A percentile compares a stretch with the other conserved stretches of the same genome.
Evolutionary conservation across 345 rosid genomes (phyloP).

Genomic region (Camelina laxa): DNA sequence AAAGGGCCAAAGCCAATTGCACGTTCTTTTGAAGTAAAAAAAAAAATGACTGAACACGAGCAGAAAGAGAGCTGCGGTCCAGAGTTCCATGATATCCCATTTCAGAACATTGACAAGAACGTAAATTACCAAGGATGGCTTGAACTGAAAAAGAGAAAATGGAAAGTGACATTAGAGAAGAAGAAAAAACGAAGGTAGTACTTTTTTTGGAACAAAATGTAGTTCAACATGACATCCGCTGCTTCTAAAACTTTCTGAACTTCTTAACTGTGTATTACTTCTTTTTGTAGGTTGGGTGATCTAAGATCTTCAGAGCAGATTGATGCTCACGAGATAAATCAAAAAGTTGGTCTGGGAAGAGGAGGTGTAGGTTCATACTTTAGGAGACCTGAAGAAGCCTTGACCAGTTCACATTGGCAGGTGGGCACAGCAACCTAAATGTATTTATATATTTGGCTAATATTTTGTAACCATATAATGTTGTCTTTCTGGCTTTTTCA

Average conservation of each 20-base stretch:
- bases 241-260: constrained; percentile 24
- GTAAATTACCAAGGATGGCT: constrained; percentile 96
- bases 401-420: constrained; percentile 90
- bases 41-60: constrained; percentile 44
- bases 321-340: constrained; percentile 46
- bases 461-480: constrained; percentile 35
- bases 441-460: constrained; percentile 25
- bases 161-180: constrained; percentile 66
- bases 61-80: constrained; percentile 44
- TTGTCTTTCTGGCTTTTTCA: constrained; percentile 45
- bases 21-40: constrained; percentile 56
- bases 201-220: constrained; percentile 25
- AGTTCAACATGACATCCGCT: constrained; percentile 15
- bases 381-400: constrained; percentile 75
- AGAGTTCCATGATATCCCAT: constrained; percentile 40
- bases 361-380: constrained; percentile 81
- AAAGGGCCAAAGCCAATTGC: constrained; percentile 73
- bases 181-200: constrained; percentile 81
- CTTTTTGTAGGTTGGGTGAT: constrained; percentile 64
- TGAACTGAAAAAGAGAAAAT: constrained; percentile 84
- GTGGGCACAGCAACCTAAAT: constrained; percentile 43
- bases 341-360: constrained; percentile 53
- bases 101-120: constrained; percentile 66
- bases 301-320: constrained; percentile 46
- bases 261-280: constrained; percentile 30